Evolutionary conservation across 441 rosid genomes (phyloP).

Genomic region (Biscutella laevigata): DNA sequence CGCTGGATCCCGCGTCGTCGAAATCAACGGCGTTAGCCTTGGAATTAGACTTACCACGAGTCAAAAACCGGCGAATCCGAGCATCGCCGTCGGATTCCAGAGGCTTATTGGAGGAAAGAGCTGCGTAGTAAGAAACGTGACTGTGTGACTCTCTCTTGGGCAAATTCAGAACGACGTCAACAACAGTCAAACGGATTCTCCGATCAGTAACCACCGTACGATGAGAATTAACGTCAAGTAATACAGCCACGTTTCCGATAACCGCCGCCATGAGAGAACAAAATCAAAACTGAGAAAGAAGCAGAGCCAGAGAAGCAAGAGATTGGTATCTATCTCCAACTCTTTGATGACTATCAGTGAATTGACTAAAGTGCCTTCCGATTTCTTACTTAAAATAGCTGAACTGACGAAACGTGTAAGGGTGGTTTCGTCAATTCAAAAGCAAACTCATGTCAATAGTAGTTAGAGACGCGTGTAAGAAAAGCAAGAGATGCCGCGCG

Average conservation of each 20-base stretch:
- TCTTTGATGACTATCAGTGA: no score
- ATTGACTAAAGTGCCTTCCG: constrained; percentile 29
- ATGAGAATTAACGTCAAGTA: constrained; percentile 45
- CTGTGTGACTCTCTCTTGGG: constrained; percentile 43
- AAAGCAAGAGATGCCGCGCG: constrained; percentile 30
- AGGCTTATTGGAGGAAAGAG: constrained; percentile 32
- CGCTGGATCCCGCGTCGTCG: constrained; percentile 48
- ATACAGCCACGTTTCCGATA: constrained; percentile 55
- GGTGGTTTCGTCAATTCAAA: constrained; percentile 25
- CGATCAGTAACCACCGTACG: constrained; percentile 48
- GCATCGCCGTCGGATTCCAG: constrained; percentile 41
- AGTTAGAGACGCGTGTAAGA: constrained; percentile 38
- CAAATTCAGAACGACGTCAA: constrained; percentile 43
- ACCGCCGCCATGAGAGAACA: constrained; percentile 48
- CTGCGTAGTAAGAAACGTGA: constrained; percentile 26
- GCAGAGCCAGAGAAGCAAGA: constrained; percentile 14
- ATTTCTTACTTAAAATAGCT: neutral
- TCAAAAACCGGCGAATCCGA: constrained; percentile 27
- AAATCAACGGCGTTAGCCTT: constrained; percentile 45
- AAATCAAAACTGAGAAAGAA: constrained; percentile 11
- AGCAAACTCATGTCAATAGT: constrained; percentile 32
- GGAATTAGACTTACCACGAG: constrained; percentile 40
- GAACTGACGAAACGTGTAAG: neutral
- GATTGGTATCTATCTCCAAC: no score
- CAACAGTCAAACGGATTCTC: constrained; percentile 38